Evolutionary conservation across 2,329 filamentous ascomycete species (phyloP), one percentile per base, ranked within the genome.

Genomic region (Trichoderma guizhouense): DNA sequence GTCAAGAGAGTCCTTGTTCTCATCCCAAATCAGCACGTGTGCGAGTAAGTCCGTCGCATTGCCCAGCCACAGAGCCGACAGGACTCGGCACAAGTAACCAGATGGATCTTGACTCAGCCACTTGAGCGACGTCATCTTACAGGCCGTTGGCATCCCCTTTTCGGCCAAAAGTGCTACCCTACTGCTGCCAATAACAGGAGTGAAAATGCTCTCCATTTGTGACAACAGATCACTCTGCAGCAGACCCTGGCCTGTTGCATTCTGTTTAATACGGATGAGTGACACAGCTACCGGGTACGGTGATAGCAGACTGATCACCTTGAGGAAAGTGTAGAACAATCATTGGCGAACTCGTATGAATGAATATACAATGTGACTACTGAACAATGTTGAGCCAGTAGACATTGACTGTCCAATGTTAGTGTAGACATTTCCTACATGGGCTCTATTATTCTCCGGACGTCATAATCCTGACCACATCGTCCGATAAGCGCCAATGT

Each of bases 51-150:
- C 47, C 11, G 47, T 14, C 47, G n/a, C 47, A 24, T 53, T 53
- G 47, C 47, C 47, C 47, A 53, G 47, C 47, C 47, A 53, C 47
- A 53, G 47, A 24, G 21, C n/a, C n/a, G 9, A 53, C 24, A 30
- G 21, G 30, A 60, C 53, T 36, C 65, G 32, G 55, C 34, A 30
- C 15, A 47, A 68, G 34, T 21, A 28, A 12, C 26, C 55, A 61
- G n/a, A 58, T 69, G 39, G 24, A 62, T 62, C 57, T 62, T 57
- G 57, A 58, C 67, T 69, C 67, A 69, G 67, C 67, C 67, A 69
- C 67, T 39, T n/a, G 30, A 39, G 39, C 67, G 67, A 69, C 67
- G 67, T 69, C 67, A 69, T 69, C 67, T 69, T 36, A 69, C 67
- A 34, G 39, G 28, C 3, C 3, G 12, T 15, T 28, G 21, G 43